Conservation (phyloP, 331 rosid species). For the Rosa hybrid region DNA sequence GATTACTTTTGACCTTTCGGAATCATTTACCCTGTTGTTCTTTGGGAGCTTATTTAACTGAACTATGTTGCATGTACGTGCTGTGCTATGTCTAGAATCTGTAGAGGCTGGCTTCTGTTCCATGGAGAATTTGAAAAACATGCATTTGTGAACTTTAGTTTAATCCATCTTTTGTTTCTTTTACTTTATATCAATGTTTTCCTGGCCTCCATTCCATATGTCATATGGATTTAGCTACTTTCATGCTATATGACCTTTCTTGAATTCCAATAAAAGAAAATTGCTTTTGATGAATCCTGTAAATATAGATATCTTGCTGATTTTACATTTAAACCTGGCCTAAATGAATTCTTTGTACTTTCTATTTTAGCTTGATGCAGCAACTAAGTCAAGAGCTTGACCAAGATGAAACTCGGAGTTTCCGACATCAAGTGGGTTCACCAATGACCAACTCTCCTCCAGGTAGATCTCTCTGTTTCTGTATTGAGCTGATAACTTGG, state of each 20-base stretch:
- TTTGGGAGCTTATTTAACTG: neutral
- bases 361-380: constrained; percentile 71
- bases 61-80: neutral
- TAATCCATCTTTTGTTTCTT: neutral
- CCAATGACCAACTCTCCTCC: constrained; percentile 89
- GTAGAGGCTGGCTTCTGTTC: neutral
- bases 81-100: too few relatives aligned
- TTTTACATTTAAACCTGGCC: neutral
- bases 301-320: neutral
- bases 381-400: constrained; percentile 88
- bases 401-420: constrained; percentile 70
- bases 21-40: neutral
- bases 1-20: neutral
- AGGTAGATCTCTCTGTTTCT: constrained; percentile 45
- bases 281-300: neutral
- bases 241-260: neutral
- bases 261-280: neutral
- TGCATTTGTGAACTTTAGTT: neutral
- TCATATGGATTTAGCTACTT: neutral
- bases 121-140: neutral
- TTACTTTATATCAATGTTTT: neutral
- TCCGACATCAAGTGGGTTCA: constrained; percentile 77
- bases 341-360: constrained; percentile 1
- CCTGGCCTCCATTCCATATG: neutral
- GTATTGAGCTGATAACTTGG: constrained; percentile 6